Base-by-base conservation (phyloP, 1,139 yeast species). In the Hyphopichia pseudoburtonii region DNA sequence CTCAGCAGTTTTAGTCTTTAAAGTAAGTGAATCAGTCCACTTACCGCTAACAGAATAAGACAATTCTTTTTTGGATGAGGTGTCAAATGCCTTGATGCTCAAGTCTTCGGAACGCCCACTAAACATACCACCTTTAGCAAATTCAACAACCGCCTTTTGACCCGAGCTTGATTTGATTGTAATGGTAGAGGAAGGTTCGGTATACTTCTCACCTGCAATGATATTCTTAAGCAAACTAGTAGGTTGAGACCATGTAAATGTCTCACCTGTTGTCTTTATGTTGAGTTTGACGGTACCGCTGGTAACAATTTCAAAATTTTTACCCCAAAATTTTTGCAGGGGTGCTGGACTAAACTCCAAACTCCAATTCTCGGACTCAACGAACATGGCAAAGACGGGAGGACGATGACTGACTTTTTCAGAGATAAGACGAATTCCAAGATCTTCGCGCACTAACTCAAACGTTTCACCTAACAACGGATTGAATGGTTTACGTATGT, bases 281-380 rank as follows among this genome's bases (percentile, higher is more conserved):
- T 72, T 69, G 35, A 89, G 66, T 34, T 73, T 73, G 5, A 83
- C 66, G 11, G 65, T 65, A 28, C 98, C 98, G 36, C 76, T 79
- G 45, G 88, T 87, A 34, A 77, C 76, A 41, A 92, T 69, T 58
- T 92, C 97, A 11, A 88, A 80, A 30, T 89, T 83, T 62, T 92
- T 92, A 36, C 97, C 97, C 95, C 97, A 92, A 52, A 87, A 88
- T 57, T 88, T 89, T 52, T 90, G 97, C 22, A 79, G 76, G 0
- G 98, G 97, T 23, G 82, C 72, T 2, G 94, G 80, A 10, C 86
- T 75, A 56, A 81, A 87, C 32, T 76, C 73, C 35, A 88, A 66
- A n/a, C 78, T 77, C 97, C 98, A 92, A 22, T 73, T 63, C 9
- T 65, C 61, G 16, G 87, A 71, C 43, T 90, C 96, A 5, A 80